phyloP scores from a whole-genome alignment of 495 filamentous ascomycete species.

The Cairneyella variabilis region DNA sequence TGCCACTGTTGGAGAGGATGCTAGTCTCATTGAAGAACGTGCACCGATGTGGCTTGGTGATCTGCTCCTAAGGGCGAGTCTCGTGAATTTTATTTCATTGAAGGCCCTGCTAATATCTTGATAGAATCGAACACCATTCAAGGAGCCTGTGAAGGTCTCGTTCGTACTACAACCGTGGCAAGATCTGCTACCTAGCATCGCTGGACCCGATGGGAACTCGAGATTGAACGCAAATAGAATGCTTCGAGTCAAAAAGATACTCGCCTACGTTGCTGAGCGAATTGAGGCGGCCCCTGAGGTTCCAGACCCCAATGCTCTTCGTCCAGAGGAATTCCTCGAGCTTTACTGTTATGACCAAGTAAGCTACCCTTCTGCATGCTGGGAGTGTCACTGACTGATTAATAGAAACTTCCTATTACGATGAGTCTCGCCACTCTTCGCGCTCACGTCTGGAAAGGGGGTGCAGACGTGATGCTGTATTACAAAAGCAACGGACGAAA shows the following conservation, averaged over 20 bases:
- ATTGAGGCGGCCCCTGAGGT: constrained; percentile 64
- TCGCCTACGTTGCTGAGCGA: constrained; percentile 85
- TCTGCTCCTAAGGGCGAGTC: constrained; percentile 67
- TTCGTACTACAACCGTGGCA: constrained; percentile 86
- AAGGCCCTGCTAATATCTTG: constrained; percentile 23
- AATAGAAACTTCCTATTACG: constrained; percentile 48
- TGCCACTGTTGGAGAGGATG: constrained; percentile 68
- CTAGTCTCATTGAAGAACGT: constrained; percentile 76
- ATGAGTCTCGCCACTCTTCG: constrained; percentile 92
- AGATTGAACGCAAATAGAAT: constrained; percentile 95
- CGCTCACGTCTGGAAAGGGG: constrained; percentile 86
- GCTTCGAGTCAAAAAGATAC: constrained; percentile 92
- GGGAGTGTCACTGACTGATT: background rate
- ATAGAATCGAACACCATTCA: constrained; percentile 75
- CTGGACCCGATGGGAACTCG: constrained; percentile 66
- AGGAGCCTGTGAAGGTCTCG: constrained; percentile 91
- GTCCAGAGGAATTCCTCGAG: constrained; percentile 89
- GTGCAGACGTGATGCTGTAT: constrained; percentile 81
- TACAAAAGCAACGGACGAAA: constrained; percentile 89
- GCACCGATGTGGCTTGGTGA: constrained; percentile 92
- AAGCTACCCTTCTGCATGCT: constrained; percentile 28
- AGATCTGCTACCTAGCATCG: constrained; percentile 67
- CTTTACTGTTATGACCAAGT: constrained; percentile 91
- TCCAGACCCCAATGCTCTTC: constrained; percentile 56
- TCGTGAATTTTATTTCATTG: background rate